These are phyloP conservation scores for Nicotiana paniculata DNA, from an alignment of 257 asterid genomes.

Conservation along the genomic window DNA sequence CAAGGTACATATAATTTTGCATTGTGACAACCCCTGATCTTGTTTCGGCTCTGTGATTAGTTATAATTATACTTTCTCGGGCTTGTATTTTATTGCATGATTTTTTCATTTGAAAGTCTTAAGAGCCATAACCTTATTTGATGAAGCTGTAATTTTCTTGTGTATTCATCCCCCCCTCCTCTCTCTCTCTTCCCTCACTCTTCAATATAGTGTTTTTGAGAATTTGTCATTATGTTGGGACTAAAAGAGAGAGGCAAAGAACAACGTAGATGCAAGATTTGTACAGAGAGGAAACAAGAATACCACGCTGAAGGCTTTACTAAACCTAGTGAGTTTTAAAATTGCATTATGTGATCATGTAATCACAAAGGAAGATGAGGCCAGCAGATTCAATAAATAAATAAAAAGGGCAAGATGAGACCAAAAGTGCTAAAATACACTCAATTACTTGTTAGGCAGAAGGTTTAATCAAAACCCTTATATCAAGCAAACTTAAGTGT, in stretches of 20 bases:
- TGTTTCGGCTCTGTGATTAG: not conserved
- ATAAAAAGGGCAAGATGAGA: not conserved
- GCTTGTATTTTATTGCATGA: not conserved
- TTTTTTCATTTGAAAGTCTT: not conserved
- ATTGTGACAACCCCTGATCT: not conserved
- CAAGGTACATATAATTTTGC: slow-evolving; percentile 40
- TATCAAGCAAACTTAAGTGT: not conserved
- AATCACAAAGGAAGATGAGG: not conserved
- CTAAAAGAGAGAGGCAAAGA: not conserved
- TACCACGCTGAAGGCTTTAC: not conserved
- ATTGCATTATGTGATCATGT: not conserved
- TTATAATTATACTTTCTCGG: not conserved
- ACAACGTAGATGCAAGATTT: not conserved
- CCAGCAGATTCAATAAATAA: too few species aligned
- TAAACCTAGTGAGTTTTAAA: not conserved
- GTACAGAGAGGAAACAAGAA: not conserved
- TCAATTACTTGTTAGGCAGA: not conserved
- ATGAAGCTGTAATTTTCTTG: slow-evolving; percentile 3
- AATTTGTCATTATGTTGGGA: not conserved
- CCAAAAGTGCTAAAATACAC: not conserved
- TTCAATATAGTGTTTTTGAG: not conserved
- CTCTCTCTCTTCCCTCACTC: not conserved
- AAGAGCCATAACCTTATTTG: not conserved
- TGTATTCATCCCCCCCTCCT: not conserved
- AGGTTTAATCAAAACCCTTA: not conserved